Evolutionary conservation across 2,329 filamentous ascomycete species (phyloP).

Genomic region (Dothistroma septosporum): DNA sequence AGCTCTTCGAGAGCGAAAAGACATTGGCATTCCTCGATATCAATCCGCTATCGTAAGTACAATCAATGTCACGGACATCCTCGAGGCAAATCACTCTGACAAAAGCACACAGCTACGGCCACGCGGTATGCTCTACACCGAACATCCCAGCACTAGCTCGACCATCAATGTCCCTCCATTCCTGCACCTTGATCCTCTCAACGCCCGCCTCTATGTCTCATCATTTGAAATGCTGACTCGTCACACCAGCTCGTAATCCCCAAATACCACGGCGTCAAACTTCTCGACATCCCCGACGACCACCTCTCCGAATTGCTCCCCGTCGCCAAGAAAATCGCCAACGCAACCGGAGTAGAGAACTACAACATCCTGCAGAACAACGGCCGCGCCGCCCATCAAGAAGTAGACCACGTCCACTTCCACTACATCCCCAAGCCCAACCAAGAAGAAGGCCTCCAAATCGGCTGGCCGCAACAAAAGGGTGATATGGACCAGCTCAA

Average conservation of each 20-base stretch:
- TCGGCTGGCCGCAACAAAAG: slow-evolving; percentile 72
- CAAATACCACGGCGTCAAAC: slow-evolving; percentile 88
- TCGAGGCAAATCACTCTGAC: slow-evolving; percentile 6
- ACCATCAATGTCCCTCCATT: slow-evolving; percentile 2
- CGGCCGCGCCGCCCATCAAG: slow-evolving; percentile 82
- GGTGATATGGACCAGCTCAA: slow-evolving; percentile 80
- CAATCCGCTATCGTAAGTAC: slow-evolving; percentile 59
- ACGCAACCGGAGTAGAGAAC: slow-evolving; percentile 68
- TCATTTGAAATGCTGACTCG: not conserved
- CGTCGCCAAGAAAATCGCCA: slow-evolving; percentile 80
- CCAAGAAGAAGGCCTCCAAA: slow-evolving; percentile 68
- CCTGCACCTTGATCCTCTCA: not conserved
- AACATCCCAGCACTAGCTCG: not conserved
- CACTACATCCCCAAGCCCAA: slow-evolving; percentile 98
- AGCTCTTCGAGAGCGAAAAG: slow-evolving; percentile 92
- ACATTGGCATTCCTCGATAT: slow-evolving; percentile 96
- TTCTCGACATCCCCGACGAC: slow-evolving; percentile 89
- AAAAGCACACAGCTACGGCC: slow-evolving; percentile 54
- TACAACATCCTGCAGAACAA: slow-evolving; percentile 99
- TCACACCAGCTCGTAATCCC: slow-evolving; percentile 79
- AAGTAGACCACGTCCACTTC: slow-evolving; percentile 84
- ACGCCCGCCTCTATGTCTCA: not conserved
- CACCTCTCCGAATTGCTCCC: slow-evolving; percentile 77
- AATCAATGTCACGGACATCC: not conserved
- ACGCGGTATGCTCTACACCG: slow-evolving; percentile 63